Conservation (phyloP, 164 flowering plant species). For the Nelumbo lutea region DNA sequence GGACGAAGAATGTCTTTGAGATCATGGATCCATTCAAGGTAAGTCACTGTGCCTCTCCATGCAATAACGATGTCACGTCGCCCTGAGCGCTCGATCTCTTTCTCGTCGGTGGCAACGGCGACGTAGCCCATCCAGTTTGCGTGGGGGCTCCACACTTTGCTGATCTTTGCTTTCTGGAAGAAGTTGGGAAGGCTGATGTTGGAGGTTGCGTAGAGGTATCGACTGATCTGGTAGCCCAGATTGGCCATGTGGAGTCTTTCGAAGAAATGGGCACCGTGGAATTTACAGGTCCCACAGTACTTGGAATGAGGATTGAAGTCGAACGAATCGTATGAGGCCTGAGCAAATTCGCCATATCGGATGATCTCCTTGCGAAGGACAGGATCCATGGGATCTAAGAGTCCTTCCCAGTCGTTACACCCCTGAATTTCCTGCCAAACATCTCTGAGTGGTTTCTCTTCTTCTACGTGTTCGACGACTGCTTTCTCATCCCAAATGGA, state of each 20-base stretch:
- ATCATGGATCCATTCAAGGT: slow-evolving; percentile 70
- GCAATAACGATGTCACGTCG: slow-evolving; percentile 66
- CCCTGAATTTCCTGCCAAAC: slow-evolving; percentile 68
- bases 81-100: slow-evolving; percentile 48
- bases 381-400: slow-evolving; percentile 58
- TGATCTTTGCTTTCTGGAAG: slow-evolving; percentile 48
- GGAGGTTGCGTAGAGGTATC: slow-evolving; percentile 70
- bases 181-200: slow-evolving; percentile 74
- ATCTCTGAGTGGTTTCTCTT: slow-evolving; percentile 26
- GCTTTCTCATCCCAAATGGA: not conserved
- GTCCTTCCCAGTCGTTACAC: slow-evolving; percentile 48
- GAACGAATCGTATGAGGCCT: slow-evolving; percentile 77
- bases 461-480: slow-evolving; percentile 6
- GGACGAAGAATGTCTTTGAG: slow-evolving; percentile 65
- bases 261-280: slow-evolving; percentile 45
- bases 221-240: slow-evolving; percentile 41
- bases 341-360: slow-evolving; percentile 72
- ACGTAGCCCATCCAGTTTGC: slow-evolving; percentile 93
- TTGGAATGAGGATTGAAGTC: slow-evolving; percentile 71
- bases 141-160: slow-evolving; percentile 61
- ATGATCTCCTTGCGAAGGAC: slow-evolving; percentile 58
- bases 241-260: slow-evolving; percentile 39
- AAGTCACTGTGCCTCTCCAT: slow-evolving; percentile 85
- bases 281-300: slow-evolving; percentile 69
- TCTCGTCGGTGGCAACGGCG: slow-evolving; percentile 52